Evolutionary conservation across 768 basidiomycete genomes (phyloP).

Genomic region (Exsudoporus frostii): DNA sequence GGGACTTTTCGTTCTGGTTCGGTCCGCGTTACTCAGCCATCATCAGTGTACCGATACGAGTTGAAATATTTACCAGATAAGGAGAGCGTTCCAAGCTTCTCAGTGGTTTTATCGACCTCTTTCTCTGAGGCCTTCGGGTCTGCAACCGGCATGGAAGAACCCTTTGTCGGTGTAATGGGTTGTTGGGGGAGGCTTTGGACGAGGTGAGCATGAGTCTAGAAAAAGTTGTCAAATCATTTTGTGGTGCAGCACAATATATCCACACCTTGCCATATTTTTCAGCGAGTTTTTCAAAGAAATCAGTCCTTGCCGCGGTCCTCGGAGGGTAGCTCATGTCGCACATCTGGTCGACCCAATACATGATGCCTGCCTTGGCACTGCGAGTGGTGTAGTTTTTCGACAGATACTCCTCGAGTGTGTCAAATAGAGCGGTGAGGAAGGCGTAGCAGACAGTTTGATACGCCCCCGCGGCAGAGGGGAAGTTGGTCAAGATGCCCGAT

Average conservation of each 20-base stretch:
- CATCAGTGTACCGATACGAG: no score
- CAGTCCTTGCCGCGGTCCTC: background rate
- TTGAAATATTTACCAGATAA: background rate
- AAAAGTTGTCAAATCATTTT: background rate
- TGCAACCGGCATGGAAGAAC: background rate
- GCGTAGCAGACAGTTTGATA: constrained; percentile 4
- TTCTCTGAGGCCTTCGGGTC: background rate
- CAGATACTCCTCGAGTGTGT: background rate
- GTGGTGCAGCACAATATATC: background rate
- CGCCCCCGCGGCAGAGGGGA: background rate
- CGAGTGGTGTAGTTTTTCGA: background rate
- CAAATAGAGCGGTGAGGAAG: constrained; percentile 11
- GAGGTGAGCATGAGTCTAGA: background rate
- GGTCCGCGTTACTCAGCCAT: no score
- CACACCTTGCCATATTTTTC: background rate
- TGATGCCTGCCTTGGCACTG: background rate
- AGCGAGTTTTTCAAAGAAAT: background rate
- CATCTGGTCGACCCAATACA: background rate
- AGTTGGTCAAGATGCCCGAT: background rate
- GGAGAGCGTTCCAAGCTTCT: background rate
- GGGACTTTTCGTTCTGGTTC: no score
- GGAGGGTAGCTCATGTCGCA: background rate
- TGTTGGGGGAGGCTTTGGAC: background rate
- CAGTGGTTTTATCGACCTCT: background rate
- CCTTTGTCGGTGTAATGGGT: background rate